Conservation (phyloP, 306 rosid species). For the Dalbergia oliveri region DNA sequence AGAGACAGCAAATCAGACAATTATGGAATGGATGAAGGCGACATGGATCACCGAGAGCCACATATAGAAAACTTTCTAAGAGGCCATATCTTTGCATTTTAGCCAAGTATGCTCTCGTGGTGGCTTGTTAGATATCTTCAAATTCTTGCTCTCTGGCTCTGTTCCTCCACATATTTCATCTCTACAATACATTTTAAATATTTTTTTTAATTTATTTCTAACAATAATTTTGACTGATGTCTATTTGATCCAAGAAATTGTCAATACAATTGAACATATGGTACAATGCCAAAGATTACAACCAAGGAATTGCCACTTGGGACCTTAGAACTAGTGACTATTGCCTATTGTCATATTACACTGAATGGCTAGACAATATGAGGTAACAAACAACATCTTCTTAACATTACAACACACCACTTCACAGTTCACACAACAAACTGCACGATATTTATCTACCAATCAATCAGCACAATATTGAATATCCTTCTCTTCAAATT, state of each 20-base stretch:
- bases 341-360: neutral
- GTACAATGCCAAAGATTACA: neutral
- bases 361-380: neutral
- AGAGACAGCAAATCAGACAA: neutral
- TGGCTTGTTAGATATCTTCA: conserved; percentile 3
- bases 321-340: neutral
- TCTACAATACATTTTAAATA: neutral
- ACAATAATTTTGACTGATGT: neutral
- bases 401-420: neutral
- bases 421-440: neutral
- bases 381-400: neutral
- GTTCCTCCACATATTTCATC: neutral
- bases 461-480: neutral
- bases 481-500: neutral
- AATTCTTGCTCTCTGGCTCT: neutral
- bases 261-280: neutral
- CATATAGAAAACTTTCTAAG: neutral
- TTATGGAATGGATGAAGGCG: neutral
- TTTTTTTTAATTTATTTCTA: neutral
- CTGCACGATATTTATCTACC: neutral
- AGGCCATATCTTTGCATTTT: neutral
- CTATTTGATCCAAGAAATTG: neutral
- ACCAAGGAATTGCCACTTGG: neutral
- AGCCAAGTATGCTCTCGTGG: neutral
- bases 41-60: neutral